Conservation (phyloP, 1,139 yeast species). For the Hanseniaspora sp. region DNA sequence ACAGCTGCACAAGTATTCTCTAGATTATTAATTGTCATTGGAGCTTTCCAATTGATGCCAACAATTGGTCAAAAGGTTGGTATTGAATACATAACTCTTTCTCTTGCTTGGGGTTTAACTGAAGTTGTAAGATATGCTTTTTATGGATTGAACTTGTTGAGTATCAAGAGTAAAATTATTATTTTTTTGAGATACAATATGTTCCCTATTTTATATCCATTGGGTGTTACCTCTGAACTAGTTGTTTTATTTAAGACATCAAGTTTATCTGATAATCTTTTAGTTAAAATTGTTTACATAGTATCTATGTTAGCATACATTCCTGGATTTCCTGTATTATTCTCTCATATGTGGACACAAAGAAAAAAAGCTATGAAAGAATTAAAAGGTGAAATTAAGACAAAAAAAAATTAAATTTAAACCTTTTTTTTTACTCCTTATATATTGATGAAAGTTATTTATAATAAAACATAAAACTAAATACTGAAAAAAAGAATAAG, state of each 20-base stretch:
- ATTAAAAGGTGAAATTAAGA: slow-evolving; percentile 17
- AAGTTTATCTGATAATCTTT: slow-evolving; percentile 50
- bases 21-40: slow-evolving; percentile 71
- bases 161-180: slow-evolving; percentile 31
- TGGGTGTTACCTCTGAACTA: slow-evolving; percentile 82
- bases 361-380: slow-evolving; percentile 54
- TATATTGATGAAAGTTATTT: no score
- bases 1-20: slow-evolving; percentile 81
- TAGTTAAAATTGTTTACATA: slow-evolving; percentile 47
- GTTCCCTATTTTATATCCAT: slow-evolving; percentile 73
- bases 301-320: slow-evolving; percentile 53
- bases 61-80: slow-evolving; percentile 34
- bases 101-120: slow-evolving; percentile 80
- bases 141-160: slow-evolving; percentile 58
- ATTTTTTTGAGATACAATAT: slow-evolving; percentile 58
- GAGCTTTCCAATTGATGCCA: slow-evolving; percentile 67
- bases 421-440: no score
- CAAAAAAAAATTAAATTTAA: slow-evolving; percentile 14
- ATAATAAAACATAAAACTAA: no score
- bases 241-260: slow-evolving; percentile 58
- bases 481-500: no score
- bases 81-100: slow-evolving; percentile 54
- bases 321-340: slow-evolving; percentile 80
- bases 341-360: slow-evolving; percentile 80
- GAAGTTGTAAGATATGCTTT: slow-evolving; percentile 81